Base-by-base conservation (phyloP, 768 basidiomycete species). In the Cyclocybe cylindracea region DNA sequence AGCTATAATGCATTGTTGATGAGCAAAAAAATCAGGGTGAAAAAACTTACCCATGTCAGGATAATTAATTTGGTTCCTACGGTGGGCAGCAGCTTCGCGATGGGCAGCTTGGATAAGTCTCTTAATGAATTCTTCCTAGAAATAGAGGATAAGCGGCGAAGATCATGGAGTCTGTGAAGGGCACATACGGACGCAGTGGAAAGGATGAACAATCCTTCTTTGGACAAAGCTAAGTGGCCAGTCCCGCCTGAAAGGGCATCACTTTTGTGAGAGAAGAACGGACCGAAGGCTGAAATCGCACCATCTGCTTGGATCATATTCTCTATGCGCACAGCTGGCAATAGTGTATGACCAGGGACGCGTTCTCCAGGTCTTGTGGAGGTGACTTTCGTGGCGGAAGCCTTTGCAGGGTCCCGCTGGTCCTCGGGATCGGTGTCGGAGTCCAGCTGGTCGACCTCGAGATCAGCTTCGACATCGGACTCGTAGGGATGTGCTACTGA, bases 61-160 rank as follows among this genome's bases (percentile, higher is more conserved):
- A 57, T 92, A 90, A 47, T 80, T 78, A 9, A 93, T 73, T 16
- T 70, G 74, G 50, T 75, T 79, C 53, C 89, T 78, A 51, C 78
- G 76, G 44, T 84, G 80, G 13, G 76, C 72, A 52, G 72, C 72
- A 8, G 89, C 88, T 61, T 86, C 81, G 44, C 78, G 77, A 52
- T 87, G 82, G 10, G 86, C 88, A 19, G 85, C 84, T 65, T 82
- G 80, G 13, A 83, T 78, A 62, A 93, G 75, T 44, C 84, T 79
- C 67, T 89, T 89, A 49, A 94, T 80, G 65, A 93, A 94, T 62
- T 92, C 89, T 71, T 94, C 91, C 92, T 94, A 62, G 34, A 41
- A 5, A 48, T 44, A 46, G 16, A 57, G 37, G 48, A 53, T 46
- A 39, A 56, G 24, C 42, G 51, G 44, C 50, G 43, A 46, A 43